These are phyloP conservation scores for Tolypocladium nubicola DNA, from an alignment of 2,329 filamentous ascomycete genomes.

Conservation along the genomic window DNA sequence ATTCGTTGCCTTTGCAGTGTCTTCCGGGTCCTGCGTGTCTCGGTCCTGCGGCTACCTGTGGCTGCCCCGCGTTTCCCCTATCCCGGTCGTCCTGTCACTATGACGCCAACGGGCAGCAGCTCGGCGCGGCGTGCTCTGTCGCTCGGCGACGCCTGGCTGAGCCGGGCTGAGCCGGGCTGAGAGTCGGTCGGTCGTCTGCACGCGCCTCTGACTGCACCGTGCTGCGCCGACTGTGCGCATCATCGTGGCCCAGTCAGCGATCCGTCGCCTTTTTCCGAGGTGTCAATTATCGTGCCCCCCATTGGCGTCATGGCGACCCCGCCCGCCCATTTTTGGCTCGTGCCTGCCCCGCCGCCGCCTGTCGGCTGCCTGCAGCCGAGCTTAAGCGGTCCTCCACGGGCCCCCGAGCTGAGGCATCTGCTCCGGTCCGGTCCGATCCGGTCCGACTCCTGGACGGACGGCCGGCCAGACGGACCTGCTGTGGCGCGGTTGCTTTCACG, in stretches of 20 bases:
- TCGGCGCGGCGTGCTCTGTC: background rate
- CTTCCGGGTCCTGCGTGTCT: background rate
- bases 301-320: constrained; percentile 1
- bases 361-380: constrained; percentile 6
- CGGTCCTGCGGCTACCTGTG: background rate
- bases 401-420: background rate
- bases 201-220: background rate
- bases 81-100: background rate
- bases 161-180: background rate
- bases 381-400: constrained; percentile 3
- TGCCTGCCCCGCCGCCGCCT: background rate
- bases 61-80: background rate
- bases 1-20: background rate
- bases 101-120: background rate
- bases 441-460: background rate
- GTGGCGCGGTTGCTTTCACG: background rate
- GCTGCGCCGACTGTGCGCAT: background rate
- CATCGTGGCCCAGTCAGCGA: background rate
- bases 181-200: background rate
- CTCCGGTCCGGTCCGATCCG: constrained; percentile 2
- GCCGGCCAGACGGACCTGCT: background rate
- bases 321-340: background rate
- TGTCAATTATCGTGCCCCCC: background rate
- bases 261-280: background rate
- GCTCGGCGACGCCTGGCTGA: background rate